phyloP scores from a whole-genome alignment of 495 filamentous ascomycete genomes.

The Penicillium odoratum region DNA sequence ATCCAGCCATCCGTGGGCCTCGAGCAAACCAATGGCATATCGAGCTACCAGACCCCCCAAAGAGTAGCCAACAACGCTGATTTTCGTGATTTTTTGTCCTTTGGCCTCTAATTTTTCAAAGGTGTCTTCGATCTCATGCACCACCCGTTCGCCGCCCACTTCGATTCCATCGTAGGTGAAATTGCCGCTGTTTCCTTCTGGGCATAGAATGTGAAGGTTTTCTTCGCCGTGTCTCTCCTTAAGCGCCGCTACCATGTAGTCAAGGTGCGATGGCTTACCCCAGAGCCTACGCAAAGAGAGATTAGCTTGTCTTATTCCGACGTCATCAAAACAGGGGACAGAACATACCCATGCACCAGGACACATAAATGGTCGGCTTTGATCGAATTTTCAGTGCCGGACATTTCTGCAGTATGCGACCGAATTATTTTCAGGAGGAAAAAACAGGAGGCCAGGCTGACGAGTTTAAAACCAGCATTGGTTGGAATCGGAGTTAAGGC shows the following conservation, averaged over 20 bases:
- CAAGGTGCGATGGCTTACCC: slow-evolving; percentile 87
- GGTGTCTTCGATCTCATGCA: slow-evolving; percentile 82
- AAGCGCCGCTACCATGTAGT: slow-evolving; percentile 66
- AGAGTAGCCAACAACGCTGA: slow-evolving; percentile 88
- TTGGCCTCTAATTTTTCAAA: slow-evolving; percentile 60
- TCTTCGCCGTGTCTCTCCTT: slow-evolving; percentile 63
- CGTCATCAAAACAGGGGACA: slow-evolving; percentile 14
- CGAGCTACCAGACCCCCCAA: slow-evolving; percentile 84
- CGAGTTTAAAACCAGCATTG: neutral
- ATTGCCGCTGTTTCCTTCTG: slow-evolving; percentile 75
- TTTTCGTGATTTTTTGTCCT: slow-evolving; percentile 72
- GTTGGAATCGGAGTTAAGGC: slow-evolving; percentile 6
- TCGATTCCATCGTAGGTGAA: slow-evolving; percentile 97
- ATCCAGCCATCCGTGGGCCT: slow-evolving; percentile 76
- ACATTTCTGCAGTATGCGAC: slow-evolving; percentile 1
- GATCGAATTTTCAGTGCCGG: slow-evolving; percentile 11
- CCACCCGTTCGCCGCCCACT: slow-evolving; percentile 82
- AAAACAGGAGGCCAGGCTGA: neutral
- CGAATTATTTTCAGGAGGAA: neutral
- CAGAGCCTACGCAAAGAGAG: slow-evolving; percentile 60
- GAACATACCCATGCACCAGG: slow-evolving; percentile 85
- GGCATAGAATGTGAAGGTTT: slow-evolving; percentile 68
- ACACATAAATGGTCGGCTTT: slow-evolving; percentile 78
- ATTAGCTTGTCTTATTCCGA: slow-evolving; percentile 11
- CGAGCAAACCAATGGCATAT: slow-evolving; percentile 83